A percentile compares a stretch with the other conserved stretches of the same genome.
phyloP scores from a whole-genome alignment of 2,329 filamentous ascomycete genomes.

The Parastagonospora nodorum region DNA sequence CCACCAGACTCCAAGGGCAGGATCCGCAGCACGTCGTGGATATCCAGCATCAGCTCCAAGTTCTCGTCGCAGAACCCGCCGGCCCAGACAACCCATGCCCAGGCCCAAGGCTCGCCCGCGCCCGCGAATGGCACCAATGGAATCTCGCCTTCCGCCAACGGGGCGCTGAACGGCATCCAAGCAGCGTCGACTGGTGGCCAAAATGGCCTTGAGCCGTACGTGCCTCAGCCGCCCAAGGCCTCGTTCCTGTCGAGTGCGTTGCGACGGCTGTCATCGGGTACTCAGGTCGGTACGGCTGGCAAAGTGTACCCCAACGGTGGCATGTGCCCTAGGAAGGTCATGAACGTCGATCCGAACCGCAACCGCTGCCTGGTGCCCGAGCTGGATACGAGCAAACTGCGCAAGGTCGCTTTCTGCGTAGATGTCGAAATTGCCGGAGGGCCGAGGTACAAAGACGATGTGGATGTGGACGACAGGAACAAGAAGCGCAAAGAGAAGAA shows the following conservation, averaged over 20 bases:
- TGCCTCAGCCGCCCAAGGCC: constrained; percentile 74
- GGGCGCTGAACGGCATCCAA: constrained; percentile 47
- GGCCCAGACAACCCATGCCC: constrained; percentile 38
- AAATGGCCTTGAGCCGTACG: constrained; percentile 63
- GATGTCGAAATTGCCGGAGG: constrained; percentile 95
- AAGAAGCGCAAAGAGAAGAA: constrained; percentile 62
- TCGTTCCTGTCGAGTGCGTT: constrained; percentile 82
- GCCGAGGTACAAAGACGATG: constrained; percentile 72
- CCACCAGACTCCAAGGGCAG: constrained; percentile 33
- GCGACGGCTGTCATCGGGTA: constrained; percentile 74
- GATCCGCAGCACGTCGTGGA: constrained; percentile 78
- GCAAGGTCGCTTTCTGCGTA: constrained; percentile 91
- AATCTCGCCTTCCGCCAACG: constrained; percentile 57
- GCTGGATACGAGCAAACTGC: constrained; percentile 77
- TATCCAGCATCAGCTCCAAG: constrained; percentile 89
- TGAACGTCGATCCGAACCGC: constrained; percentile 83
- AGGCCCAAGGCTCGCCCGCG: constrained; percentile 42
- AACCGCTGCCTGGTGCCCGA: constrained; percentile 80
- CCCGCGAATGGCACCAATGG: constrained; percentile 51
- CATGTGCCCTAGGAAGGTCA: constrained; percentile 75
- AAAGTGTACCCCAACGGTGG: constrained; percentile 66
- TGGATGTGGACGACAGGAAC: constrained; percentile 52
- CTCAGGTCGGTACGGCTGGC: constrained; percentile 51
- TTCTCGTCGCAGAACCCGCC: constrained; percentile 68
- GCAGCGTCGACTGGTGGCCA: constrained; percentile 29